Base-by-base conservation (phyloP, 1,284 basidiomycete species). In the Cutaneotrichosporon curvatum region DNA sequence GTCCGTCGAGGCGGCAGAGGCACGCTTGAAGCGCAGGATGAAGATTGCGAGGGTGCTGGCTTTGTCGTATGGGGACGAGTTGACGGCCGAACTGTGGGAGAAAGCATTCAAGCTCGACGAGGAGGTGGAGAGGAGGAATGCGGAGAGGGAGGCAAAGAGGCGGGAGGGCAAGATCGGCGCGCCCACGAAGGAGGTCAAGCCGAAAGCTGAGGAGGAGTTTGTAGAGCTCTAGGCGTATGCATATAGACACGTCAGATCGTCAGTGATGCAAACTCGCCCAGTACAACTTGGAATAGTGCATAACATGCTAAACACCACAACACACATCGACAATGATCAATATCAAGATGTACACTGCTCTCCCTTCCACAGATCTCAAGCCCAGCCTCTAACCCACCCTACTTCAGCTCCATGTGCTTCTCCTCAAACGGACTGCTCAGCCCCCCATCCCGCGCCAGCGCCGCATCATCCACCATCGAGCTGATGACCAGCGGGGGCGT, bases 41-140 rank as follows among this genome's bases (percentile, higher is more conserved):
- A 62, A 59, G 48, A 55, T 72, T 18, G 70, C 63, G 0, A 50
- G 63, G 57, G 47, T 70, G 3, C 35, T 70, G 20, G 67, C 69
- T 9, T 48, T 67, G 12, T 62, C 61, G 4, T 53, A 65, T 43
- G 45, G 52, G 2, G 52, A 54, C 16, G 53, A 45, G 37, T 48
- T 69, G 37, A 58, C 54, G 0, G 38, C 32, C 18, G 53, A 46
- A 12, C 45, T 64, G n/a, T 71, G 68, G 68, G 49, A 50, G 22
- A 40, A 54, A 34, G 54, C 60, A 0, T 51, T 69, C 1, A 43
- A 46, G 37, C 43, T 71, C n/a, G 65, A 70, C 44, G 23, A 47
- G 19, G 57, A 63, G 45, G 44, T 58, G 73, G 46, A 56, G 43
- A 35, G 35, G 25, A 38, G 63, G 32, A 34, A 54, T 40, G 46